Evolutionary conservation across 1,284 basidiomycete species (phyloP).

Genomic region (Heterobasidion irregulare): DNA sequence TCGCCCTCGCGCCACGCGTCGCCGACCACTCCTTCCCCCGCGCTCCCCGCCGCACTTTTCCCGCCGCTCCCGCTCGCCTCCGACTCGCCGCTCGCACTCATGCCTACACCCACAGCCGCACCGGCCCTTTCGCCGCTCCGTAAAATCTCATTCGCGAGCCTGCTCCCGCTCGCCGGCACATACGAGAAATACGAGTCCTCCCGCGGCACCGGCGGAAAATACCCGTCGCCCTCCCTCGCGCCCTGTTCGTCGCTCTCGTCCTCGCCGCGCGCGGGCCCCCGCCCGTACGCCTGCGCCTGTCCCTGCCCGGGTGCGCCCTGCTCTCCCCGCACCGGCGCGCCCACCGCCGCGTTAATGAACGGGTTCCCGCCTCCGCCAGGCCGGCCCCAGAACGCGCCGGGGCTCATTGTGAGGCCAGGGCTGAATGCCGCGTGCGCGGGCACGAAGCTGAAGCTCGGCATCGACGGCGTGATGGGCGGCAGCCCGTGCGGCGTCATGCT

Average conservation of each 20-base stretch:
- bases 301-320: constrained; percentile 25
- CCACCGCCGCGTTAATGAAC: constrained; percentile 59
- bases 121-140: constrained; percentile 6
- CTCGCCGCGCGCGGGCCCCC: background rate
- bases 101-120: constrained; percentile 3
- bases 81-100: background rate
- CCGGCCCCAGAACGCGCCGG: constrained; percentile 60
- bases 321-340: constrained; percentile 45
- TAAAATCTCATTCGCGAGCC: constrained; percentile 34
- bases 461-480: constrained; percentile 71
- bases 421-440: constrained; percentile 42
- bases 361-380: constrained; percentile 43
- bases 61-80: background rate
- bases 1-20: background rate
- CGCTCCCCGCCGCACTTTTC: background rate
- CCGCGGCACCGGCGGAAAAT: constrained; percentile 30
- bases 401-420: constrained; percentile 62
- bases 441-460: constrained; percentile 69
- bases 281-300: constrained; percentile 56
- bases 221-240: constrained; percentile 14
- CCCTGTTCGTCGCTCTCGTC: background rate
- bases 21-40: background rate
- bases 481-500: constrained; percentile 59
- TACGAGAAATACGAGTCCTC: constrained; percentile 3
- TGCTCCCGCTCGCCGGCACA: constrained; percentile 13